Evolutionary conservation across 2,329 filamentous ascomycete genomes (phyloP).

Genomic region (Zasmidium citrigriseum): DNA sequence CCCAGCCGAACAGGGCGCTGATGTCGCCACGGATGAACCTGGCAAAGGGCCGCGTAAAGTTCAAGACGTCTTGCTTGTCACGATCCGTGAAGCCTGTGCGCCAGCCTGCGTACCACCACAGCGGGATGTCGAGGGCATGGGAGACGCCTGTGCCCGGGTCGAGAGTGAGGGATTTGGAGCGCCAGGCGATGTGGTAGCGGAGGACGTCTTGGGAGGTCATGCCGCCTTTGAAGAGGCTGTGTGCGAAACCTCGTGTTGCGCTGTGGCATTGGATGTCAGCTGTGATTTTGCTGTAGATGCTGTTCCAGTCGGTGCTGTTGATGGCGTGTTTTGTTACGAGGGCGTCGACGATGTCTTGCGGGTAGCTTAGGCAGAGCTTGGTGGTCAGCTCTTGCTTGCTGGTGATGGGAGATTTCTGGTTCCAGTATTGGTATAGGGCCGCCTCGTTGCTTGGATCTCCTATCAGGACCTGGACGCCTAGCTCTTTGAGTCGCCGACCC

Average conservation of each 20-base stretch:
- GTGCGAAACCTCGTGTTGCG: constrained; percentile 18
- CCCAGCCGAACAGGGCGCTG: constrained; percentile 11
- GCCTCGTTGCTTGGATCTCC: constrained; percentile 17
- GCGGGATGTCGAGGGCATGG: constrained; percentile 15
- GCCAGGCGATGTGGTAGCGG: constrained; percentile 21
- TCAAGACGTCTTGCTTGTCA: constrained; percentile 20
- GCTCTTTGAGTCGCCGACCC: constrained; percentile 17
- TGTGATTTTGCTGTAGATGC: constrained; percentile 21
- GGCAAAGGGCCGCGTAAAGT: constrained; percentile 15
- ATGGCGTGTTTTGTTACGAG: constrained; percentile 16
- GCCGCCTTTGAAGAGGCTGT: constrained; percentile 18
- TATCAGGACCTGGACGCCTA: constrained; percentile 18
- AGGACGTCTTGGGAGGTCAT: constrained; percentile 22
- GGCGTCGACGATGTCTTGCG: constrained; percentile 13
- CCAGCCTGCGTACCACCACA: constrained; percentile 23
- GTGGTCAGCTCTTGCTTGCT: constrained; percentile 14
- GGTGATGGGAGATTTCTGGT: constrained; percentile 5
- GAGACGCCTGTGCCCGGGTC: constrained; percentile 10
- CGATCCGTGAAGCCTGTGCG: constrained; percentile 14
- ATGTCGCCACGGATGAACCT: constrained; percentile 18
- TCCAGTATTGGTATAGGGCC: constrained; percentile 10
- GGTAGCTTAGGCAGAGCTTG: constrained; percentile 13
- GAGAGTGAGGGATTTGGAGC: constrained; percentile 10
- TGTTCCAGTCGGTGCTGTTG: constrained; percentile 18
- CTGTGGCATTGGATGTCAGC: constrained; percentile 22